Base-by-base conservation (phyloP, 2,329 filamentous ascomycete genomes). In the Phoma sp. region DNA sequence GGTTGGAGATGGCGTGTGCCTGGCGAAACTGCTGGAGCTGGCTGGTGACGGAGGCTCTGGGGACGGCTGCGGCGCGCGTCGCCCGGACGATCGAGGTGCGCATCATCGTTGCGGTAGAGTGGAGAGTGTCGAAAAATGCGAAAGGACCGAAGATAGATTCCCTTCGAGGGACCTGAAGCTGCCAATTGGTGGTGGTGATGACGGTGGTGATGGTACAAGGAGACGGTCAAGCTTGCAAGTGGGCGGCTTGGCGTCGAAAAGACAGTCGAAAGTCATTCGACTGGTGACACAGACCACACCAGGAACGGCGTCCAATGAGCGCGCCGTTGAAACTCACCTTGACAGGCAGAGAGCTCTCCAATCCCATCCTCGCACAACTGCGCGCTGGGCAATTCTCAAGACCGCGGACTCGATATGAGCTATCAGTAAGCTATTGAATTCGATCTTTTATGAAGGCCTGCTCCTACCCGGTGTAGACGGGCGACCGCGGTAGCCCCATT, bases 1-100 rank as follows among this genome's bases (percentile, higher is more conserved):
- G 95, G 83, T 97, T 98, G 74, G 93, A 96, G 80, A 99, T 96
- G 76, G 93, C 93, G 78, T 96, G 92, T 68, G 90, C 90, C 69
- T 89, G 86, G 71, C 83, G 82, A 60, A 76, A 77, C 73, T 82
- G 80, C 74, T 83, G 79, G 58, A 76, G 71, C 62, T 72, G 72
- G 70, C 75, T 73, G 59, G 72, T 74, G 56, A 74, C 70, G 55
- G 75, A 71, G 55, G 64, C 58, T 50, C 66, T 68, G 58, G 69
- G 64, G 62, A 71, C 56, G 58, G 67, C 67, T 62, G 69, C 68
- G 59, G 72, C 70, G 61, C 68, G 67, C 36, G 69, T 58, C 58
- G 75, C 74, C 58, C 74, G 71, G 69, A 66, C 61, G 65, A 76
- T 57, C 60, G 70, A 72, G 64, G 73, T 69, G 68, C 73, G 73